A percentile compares a stretch with the other conserved stretches of the same genome.
These are phyloP conservation scores for Zymoseptoria pseudotritici DNA, from an alignment of 2,329 filamentous ascomycete species.

Conservation along the genomic window DNA sequence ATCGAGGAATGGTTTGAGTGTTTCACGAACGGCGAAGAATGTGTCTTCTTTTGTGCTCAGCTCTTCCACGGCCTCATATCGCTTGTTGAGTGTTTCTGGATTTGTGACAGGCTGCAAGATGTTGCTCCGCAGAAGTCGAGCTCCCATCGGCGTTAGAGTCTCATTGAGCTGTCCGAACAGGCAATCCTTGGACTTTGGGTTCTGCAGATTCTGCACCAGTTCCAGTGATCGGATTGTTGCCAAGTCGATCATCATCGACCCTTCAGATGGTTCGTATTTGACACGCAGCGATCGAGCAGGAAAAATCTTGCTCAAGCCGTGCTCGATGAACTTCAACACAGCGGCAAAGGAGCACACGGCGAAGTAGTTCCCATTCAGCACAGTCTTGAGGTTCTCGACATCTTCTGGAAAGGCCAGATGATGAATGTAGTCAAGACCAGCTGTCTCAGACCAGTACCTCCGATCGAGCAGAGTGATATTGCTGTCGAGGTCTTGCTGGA, in stretches of 20 bases:
- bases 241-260: conserved; percentile 92
- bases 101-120: conserved; percentile 83
- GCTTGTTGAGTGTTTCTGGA: conserved; percentile 56
- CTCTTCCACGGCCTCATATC: conserved; percentile 80
- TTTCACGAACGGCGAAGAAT: conserved; percentile 70
- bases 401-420: conserved; percentile 74
- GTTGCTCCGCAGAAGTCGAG: conserved; percentile 72
- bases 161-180: conserved; percentile 80
- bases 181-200: conserved; percentile 69
- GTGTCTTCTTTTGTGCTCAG: conserved; percentile 74
- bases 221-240: conserved; percentile 82
- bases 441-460: conserved; percentile 73
- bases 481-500: conserved; percentile 49
- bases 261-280: conserved; percentile 78
- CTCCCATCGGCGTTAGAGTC: conserved; percentile 82
- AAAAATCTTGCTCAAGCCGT: conserved; percentile 61
- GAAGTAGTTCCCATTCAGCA: conserved; percentile 76
- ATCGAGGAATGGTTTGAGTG: conserved; percentile 68
- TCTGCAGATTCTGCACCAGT: conserved; percentile 78
- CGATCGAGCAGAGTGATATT: conserved; percentile 61
- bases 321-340: conserved; percentile 76
- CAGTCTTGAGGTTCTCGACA: conserved; percentile 70
- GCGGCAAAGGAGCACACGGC: conserved; percentile 79
- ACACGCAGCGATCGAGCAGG: conserved; percentile 74
- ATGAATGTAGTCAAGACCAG: conserved; percentile 70